A percentile compares a stretch with the other conserved stretches of the same genome.
Evolutionary conservation across 2,329 filamentous ascomycete species (phyloP).

Genomic region (Penicillium italicum): DNA sequence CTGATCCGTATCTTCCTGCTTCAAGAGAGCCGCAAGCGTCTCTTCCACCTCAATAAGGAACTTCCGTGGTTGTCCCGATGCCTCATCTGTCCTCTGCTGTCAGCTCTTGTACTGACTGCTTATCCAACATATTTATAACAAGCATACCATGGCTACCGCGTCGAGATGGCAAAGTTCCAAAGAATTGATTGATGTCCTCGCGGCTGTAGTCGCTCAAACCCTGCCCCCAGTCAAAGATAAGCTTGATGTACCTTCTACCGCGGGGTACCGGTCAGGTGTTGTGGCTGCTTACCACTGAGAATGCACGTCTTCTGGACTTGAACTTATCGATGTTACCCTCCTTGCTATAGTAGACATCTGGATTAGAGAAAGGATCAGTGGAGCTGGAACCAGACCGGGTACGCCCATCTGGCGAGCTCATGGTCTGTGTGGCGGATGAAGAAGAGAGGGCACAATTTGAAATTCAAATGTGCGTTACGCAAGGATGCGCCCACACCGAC

Average conservation of each 20-base stretch:
- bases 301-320: slow-evolving; percentile 51
- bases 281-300: slow-evolving; percentile 51
- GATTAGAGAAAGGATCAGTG: slow-evolving; percentile 56
- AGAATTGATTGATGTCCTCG: slow-evolving; percentile 34
- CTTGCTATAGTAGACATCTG: slow-evolving; percentile 58
- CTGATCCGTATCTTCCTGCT: slow-evolving; percentile 85
- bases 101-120: slow-evolving; percentile 4
- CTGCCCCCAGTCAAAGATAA: slow-evolving; percentile 22
- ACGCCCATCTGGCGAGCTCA: slow-evolving; percentile 42
- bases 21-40: slow-evolving; percentile 73
- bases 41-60: slow-evolving; percentile 84
- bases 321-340: slow-evolving; percentile 46
- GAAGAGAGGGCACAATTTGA: slow-evolving; percentile 10
- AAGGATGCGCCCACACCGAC: slow-evolving; percentile 23
- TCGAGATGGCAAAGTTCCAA: slow-evolving; percentile 34
- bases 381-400: slow-evolving; percentile 44
- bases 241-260: slow-evolving; percentile 9
- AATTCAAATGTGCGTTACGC: slow-evolving; percentile 19
- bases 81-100: slow-evolving; percentile 60
- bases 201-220: slow-evolving; percentile 37
- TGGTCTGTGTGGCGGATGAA: slow-evolving; percentile 22
- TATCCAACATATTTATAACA: background rate
- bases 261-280: slow-evolving; percentile 12
- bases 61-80: slow-evolving; percentile 64
- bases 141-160: slow-evolving; percentile 46